Percentiles rank a stretch among this genome's conserved stretches.
Conservation (phyloP, 2,329 filamentous ascomycete species). For the Fusarium dimerum region DNA sequence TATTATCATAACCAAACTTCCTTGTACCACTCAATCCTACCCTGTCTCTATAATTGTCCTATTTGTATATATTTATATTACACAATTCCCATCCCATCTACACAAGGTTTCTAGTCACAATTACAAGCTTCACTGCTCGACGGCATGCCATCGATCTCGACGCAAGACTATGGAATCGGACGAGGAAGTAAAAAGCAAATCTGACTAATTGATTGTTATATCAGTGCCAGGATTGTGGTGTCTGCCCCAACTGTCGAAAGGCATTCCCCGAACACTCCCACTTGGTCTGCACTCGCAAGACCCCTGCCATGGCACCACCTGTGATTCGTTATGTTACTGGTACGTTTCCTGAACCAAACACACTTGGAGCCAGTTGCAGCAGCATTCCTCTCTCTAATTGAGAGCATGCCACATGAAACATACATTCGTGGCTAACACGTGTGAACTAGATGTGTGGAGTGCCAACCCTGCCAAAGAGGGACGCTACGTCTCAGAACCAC, state of each 20-base stretch:
- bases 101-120: neutral
- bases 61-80: neutral
- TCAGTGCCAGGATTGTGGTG: slow-evolving; percentile 43
- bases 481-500: slow-evolving; percentile 35
- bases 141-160: too few relatives aligned
- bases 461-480: slow-evolving; percentile 36
- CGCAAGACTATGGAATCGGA: neutral
- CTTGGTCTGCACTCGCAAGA: slow-evolving; percentile 41
- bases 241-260: slow-evolving; percentile 44
- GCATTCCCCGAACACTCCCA: slow-evolving; percentile 43
- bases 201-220: slow-evolving; percentile 26
- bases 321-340: slow-evolving; percentile 41
- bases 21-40: neutral
- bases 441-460: slow-evolving; percentile 40
- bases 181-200: slow-evolving; percentile 15
- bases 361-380: slow-evolving; percentile 7
- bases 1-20: neutral
- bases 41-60: neutral
- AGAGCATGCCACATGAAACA: slow-evolving; percentile 21
- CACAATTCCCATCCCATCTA: neutral
- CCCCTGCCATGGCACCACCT: slow-evolving; percentile 39
- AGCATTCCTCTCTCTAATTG: neutral
- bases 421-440: slow-evolving; percentile 22
- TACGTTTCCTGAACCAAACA: slow-evolving; percentile 29
- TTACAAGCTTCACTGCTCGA: too few relatives aligned